Evolutionary conservation across 2,329 filamentous ascomycete genomes (phyloP).

Genomic region (Amauroascus verrucosus): DNA sequence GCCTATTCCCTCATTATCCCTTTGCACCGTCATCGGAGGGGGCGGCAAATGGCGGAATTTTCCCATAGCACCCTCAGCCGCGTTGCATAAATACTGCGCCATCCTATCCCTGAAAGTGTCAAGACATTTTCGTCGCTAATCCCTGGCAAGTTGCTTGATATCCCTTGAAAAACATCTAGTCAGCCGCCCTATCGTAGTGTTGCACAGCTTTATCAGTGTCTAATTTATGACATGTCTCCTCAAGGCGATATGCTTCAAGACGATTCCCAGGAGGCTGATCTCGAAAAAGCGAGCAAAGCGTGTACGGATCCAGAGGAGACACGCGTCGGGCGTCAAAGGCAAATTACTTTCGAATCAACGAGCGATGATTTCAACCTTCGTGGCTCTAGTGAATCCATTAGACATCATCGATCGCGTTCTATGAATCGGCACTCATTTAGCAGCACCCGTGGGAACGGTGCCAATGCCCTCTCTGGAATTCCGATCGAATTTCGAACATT

Average conservation of each 20-base stretch:
- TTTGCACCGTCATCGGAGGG: background rate
- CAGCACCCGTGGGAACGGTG: constrained; percentile 10
- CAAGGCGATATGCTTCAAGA: background rate
- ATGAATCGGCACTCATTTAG: constrained; percentile 11
- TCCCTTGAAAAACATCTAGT: background rate
- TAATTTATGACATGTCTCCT: constrained; percentile 4
- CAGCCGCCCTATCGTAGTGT: background rate
- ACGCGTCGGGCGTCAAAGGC: background rate
- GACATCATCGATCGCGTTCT: constrained; percentile 8
- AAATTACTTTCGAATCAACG: constrained; percentile 7
- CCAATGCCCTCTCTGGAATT: constrained; percentile 20
- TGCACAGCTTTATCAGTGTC: background rate
- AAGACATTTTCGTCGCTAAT: background rate
- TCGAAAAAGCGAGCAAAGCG: constrained; percentile 1
- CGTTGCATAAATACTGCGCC: constrained; percentile 10
- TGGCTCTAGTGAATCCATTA: constrained; percentile 4
- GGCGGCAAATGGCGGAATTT: background rate
- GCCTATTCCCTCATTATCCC: background rate
- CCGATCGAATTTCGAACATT: constrained; percentile 33
- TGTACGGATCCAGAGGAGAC: background rate
- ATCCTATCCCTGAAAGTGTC: background rate
- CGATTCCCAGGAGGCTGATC: constrained; percentile 1
- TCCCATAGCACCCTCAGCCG: background rate
- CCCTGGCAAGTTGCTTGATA: background rate
- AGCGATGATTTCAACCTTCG: background rate